Percentiles rank a stretch among this genome's conserved stretches.
Conservation (phyloP, 1,284 basidiomycete genomes). For the Thecaphora frezii region DNA sequence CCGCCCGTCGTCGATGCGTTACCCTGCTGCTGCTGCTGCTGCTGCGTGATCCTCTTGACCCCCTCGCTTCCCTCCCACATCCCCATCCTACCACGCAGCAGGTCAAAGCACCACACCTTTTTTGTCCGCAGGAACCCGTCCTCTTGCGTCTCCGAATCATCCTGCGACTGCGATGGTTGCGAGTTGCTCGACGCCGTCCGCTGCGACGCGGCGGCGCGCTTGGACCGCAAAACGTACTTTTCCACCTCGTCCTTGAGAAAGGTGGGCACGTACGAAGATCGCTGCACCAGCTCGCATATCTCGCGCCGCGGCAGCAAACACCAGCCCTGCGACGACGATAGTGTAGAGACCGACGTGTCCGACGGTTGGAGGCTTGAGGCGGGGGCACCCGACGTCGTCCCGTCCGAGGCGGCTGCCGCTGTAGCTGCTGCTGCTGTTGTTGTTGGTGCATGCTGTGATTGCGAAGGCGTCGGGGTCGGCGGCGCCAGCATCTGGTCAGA, state of each 20-base stretch:
- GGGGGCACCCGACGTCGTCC: too few species aligned
- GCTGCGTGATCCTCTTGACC: constrained; percentile 1
- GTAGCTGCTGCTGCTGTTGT: too few species aligned
- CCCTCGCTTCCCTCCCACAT: background rate
- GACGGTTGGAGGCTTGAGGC: background rate
- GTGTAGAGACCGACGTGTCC: background rate
- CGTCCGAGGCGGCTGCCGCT: background rate
- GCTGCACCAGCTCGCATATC: constrained; percentile 17
- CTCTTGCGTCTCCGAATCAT: constrained; percentile 34
- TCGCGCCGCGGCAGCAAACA: constrained; percentile 15
- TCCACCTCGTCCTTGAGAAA: constrained; percentile 33
- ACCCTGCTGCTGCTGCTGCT: constrained; percentile 9
- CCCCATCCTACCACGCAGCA: constrained; percentile 7
- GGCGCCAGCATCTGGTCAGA: background rate
- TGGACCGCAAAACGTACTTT: constrained; percentile 15
- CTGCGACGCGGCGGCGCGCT: constrained; percentile 5
- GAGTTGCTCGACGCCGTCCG: background rate
- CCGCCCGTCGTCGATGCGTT: background rate
- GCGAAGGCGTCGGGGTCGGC: background rate
- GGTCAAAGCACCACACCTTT: constrained; percentile 24
- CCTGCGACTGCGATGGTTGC: constrained; percentile 16
- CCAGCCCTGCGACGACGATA: constrained; percentile 16
- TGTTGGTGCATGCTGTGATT: too few species aligned
- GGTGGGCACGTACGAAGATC: constrained; percentile 16
- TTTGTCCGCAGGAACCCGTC: constrained; percentile 27